Conservation (phyloP, 139 green algal species). For the Ostreobium quekettii region DNA sequence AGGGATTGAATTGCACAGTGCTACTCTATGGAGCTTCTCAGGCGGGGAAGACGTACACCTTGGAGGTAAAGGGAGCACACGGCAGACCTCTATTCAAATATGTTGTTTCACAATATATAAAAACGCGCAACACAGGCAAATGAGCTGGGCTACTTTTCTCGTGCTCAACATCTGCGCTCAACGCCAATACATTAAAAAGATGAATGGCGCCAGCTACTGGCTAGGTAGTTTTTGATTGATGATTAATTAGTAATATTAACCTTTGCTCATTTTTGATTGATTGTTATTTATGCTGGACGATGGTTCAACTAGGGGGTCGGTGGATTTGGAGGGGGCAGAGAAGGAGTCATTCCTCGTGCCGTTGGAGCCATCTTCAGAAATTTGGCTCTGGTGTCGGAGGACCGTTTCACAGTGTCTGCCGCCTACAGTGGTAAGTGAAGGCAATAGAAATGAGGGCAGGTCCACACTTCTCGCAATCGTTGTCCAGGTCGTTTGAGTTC, state of each 20-base stretch:
- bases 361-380: conserved; percentile 8
- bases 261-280: too few relatives aligned
- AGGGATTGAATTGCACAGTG: conserved; percentile 8
- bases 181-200: too few relatives aligned
- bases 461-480: too few relatives aligned
- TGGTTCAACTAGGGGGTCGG: conserved; percentile 1
- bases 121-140: conserved; percentile 5
- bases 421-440: conserved; percentile 14
- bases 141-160: too few relatives aligned
- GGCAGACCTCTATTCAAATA: background rate
- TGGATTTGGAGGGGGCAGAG: background rate
- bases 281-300: too few relatives aligned
- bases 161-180: too few relatives aligned
- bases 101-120: background rate
- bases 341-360: conserved; percentile 4
- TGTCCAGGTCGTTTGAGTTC: too few relatives aligned
- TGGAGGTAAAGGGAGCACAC: background rate
- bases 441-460: too few relatives aligned
- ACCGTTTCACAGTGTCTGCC: conserved; percentile 1
- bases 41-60: background rate
- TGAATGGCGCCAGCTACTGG: too few relatives aligned
- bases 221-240: too few relatives aligned
- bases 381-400: background rate
- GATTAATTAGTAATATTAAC: too few relatives aligned
- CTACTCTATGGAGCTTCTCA: conserved; percentile 1